phyloP scores from a whole-genome alignment of 805 yeast species.

The Saccharomycopsis microspora region DNA sequence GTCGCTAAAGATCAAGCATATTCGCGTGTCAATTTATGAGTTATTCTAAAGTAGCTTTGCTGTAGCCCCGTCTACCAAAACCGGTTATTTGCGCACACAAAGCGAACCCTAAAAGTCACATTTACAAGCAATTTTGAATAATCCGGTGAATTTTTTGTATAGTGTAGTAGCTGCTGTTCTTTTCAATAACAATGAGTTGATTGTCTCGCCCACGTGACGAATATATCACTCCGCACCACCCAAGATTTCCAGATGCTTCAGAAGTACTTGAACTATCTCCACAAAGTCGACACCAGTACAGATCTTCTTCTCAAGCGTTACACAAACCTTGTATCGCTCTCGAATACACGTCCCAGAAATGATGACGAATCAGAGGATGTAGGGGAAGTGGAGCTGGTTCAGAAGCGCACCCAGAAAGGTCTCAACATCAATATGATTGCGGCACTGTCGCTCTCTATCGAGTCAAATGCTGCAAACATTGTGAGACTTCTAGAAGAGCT shows the following conservation, averaged over 20 bases:
- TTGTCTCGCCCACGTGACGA: too few relatives aligned
- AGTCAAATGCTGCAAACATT: constrained; percentile 11
- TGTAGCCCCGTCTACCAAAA: too few relatives aligned
- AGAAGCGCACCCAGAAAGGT: background rate
- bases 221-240: too few relatives aligned
- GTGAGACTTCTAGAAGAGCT: constrained; percentile 13
- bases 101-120: too few relatives aligned
- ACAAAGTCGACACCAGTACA: constrained; percentile 14
- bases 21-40: too few relatives aligned
- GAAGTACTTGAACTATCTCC: constrained; percentile 11
- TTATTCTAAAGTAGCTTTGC: too few relatives aligned
- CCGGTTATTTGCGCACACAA: too few relatives aligned
- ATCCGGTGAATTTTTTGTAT: too few relatives aligned
- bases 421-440: constrained; percentile 12
- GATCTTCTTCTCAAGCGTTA: constrained; percentile 13
- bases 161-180: too few relatives aligned
- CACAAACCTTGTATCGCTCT: constrained; percentile 5
- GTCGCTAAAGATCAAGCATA: too few relatives aligned
- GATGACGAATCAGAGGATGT: constrained; percentile 6
- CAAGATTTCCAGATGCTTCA: constrained; percentile 10
- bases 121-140: too few relatives aligned
- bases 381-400: background rate
- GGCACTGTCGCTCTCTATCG: constrained; percentile 11
- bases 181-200: too few relatives aligned
- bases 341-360: constrained; percentile 1